A percentile compares a stretch with the other conserved stretches of the same genome.
These are phyloP conservation scores for Quercus dentata DNA, from an alignment of 306 rosid genomes.

Conservation along the genomic window DNA sequence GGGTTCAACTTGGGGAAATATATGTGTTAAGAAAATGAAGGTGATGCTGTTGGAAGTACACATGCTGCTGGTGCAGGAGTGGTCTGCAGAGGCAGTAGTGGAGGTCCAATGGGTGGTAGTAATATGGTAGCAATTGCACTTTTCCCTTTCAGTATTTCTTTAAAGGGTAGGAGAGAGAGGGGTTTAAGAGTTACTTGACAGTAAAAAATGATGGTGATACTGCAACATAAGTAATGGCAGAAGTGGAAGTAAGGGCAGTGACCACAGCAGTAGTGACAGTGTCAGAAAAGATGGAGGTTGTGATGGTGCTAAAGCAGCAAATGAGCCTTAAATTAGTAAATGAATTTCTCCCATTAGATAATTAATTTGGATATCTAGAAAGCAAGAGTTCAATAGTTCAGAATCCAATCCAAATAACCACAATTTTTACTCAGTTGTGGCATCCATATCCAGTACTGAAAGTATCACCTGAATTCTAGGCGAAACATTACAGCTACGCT, in stretches of 20 bases:
- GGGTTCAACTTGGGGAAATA: background rate
- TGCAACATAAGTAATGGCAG: background rate
- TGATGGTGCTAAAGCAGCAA: no score
- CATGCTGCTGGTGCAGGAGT: background rate
- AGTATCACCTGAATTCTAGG: no score
- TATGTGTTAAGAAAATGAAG: background rate
- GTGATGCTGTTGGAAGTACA: background rate
- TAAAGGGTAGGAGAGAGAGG: background rate
- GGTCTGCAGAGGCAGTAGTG: slow-evolving; percentile 2
- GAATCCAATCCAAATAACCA: no score
- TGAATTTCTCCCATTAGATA: no score
- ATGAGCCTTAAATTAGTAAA: no score
- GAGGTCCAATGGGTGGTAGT: background rate
- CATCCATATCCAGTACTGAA: no score
- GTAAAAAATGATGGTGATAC: background rate
- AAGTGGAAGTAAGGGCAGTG: background rate
- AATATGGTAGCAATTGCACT: background rate
- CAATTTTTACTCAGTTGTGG: no score
- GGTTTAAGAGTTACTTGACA: background rate
- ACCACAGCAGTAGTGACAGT: background rate
- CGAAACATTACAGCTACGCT: no score
- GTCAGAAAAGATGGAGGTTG: no score
- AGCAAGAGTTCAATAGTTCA: no score
- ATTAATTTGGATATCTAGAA: no score
- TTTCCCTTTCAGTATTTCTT: background rate